Base-by-base conservation (phyloP, 495 filamentous ascomycete species). In the Xylaria telfairii region DNA sequence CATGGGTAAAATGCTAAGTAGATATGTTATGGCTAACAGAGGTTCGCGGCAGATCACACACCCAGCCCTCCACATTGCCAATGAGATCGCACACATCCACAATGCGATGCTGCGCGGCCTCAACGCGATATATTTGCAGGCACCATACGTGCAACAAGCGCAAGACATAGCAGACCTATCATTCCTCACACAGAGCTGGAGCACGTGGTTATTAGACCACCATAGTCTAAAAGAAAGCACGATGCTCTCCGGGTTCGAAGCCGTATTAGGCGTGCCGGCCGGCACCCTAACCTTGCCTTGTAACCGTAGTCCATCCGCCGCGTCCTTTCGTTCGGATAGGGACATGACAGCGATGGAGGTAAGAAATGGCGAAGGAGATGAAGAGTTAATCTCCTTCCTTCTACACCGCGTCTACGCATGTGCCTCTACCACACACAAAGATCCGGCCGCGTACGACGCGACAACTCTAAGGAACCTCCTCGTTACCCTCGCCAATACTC, bases 51-150 rank as follows among this genome's bases (percentile, higher is more conserved):
- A 78, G 76, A 69, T 72, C 30, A 56, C 73, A 4, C 72, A 75
- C 24, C 47, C 75, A 26, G 71, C 77, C 10, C 72, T 75, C 3
- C 53, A 80, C 57, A 78, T 80, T 34, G 85, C 83, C 19, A 79
- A 81, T 15, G 78, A 83, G 30, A 83, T 87, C 78, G 72, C 80
- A 4, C 74, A 82, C 57, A 72, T 82, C 12, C 85, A 87, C 77
- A 88, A 87, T 75, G 71, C 78, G 42, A 79, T 87, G 54, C 73
- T 84, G 65, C 84, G 86, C 53, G 77, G 76, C 17, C 80, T 87
- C 19, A 88, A 87, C 71, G 75, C 77, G 46, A 83, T 87, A 61
- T 85, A 84, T 72, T 74, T 83, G 10, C 85, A 87, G 77, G 82
- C 84, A 0, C 83, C 81, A 0, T 72, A 81, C 64, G 73, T 88